phyloP scores from a whole-genome alignment of 163 green algal genomes.

The Scenedesmus sp. region DNA sequence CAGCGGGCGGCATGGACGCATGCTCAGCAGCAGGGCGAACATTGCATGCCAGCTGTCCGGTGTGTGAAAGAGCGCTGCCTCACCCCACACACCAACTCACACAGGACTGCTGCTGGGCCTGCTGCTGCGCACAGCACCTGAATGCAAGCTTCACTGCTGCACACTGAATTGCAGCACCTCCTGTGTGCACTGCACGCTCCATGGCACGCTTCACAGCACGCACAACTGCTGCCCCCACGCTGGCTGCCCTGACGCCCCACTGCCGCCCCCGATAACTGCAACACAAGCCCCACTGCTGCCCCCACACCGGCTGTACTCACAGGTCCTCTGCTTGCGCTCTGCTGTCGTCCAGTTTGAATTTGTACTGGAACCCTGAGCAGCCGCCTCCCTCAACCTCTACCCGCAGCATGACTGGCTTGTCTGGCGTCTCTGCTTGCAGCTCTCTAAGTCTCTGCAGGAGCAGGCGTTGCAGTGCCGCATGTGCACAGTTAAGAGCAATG shows the following conservation, averaged over 20 bases:
- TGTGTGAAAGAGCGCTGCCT: not conserved
- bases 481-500: not conserved
- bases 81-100: not conserved
- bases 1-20: not conserved
- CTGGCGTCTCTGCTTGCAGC: slow-evolving; percentile 62
- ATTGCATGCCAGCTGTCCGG: not conserved
- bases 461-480: not conserved
- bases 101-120: too few species aligned
- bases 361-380: slow-evolving; percentile 97
- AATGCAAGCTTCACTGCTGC: too few species aligned
- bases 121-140: too few species aligned
- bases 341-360: slow-evolving; percentile 84
- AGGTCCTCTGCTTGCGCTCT: slow-evolving; percentile 69
- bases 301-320: slow-evolving; percentile 56
- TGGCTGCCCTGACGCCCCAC: too few species aligned
- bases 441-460: slow-evolving; percentile 74
- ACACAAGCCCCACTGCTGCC: not conserved
- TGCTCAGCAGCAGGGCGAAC: not conserved
- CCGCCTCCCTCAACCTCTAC: slow-evolving; percentile 95
- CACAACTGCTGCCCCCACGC: too few species aligned
- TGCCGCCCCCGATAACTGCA: not conserved
- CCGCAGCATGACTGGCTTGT: slow-evolving; percentile 70
- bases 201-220: too few species aligned
- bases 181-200: too few species aligned
- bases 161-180: too few species aligned